A percentile compares a stretch with the other conserved stretches of the same genome.
Evolutionary conservation across 495 filamentous ascomycete species (phyloP).

Genomic region (Bombardia bombarda): DNA sequence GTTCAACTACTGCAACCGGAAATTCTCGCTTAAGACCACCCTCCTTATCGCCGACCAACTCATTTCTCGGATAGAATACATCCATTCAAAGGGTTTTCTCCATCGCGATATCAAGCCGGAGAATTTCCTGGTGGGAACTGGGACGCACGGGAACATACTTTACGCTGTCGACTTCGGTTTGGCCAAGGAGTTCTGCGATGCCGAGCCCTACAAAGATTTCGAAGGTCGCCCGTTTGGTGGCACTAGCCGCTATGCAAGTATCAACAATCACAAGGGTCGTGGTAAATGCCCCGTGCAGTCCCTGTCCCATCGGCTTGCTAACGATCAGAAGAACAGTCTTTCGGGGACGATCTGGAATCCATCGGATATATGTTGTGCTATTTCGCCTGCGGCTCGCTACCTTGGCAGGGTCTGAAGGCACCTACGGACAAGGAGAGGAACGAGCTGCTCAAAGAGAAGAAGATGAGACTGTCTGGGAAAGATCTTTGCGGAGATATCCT

Average conservation of each 20-base stretch:
- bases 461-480: slow-evolving; percentile 15
- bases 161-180: slow-evolving; percentile 27
- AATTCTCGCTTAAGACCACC: slow-evolving; percentile 34
- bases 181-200: slow-evolving; percentile 13
- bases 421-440: slow-evolving; percentile 10
- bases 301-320: slow-evolving; percentile 7
- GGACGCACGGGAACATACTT: slow-evolving; percentile 23
- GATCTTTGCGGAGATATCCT: slow-evolving; percentile 14
- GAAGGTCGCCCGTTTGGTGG: slow-evolving; percentile 9
- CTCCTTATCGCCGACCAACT: slow-evolving; percentile 31
- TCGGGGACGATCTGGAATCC: slow-evolving; percentile 31
- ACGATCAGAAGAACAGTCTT: slow-evolving; percentile 25
- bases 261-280: slow-evolving; percentile 25
- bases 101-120: slow-evolving; percentile 32
- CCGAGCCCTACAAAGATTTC: slow-evolving; percentile 1
- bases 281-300: slow-evolving; percentile 12
- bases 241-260: slow-evolving; percentile 18
- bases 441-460: slow-evolving; percentile 14
- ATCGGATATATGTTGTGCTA: slow-evolving; percentile 34
- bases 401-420: slow-evolving; percentile 25
- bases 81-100: slow-evolving; percentile 26
- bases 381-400: slow-evolving; percentile 30
- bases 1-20: slow-evolving; percentile 23
- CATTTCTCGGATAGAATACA: slow-evolving; percentile 22
- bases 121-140: slow-evolving; percentile 28